Evolutionary conservation across 1,284 basidiomycete genomes (phyloP).

Genomic region (Cryptococcus sp.): DNA sequence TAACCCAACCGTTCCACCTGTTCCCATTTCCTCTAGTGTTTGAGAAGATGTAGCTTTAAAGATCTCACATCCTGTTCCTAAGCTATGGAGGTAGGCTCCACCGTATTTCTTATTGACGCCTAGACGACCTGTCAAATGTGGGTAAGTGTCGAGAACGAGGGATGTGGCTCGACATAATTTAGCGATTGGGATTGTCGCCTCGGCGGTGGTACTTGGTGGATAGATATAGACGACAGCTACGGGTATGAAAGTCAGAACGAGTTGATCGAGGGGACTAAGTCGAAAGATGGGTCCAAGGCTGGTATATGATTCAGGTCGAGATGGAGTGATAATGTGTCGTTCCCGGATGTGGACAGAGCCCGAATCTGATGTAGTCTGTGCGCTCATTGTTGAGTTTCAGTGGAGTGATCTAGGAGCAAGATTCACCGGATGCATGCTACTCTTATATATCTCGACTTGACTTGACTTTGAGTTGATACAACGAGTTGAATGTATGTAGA

Average conservation of each 20-base stretch:
- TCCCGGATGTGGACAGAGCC: no score
- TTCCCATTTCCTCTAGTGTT: not conserved
- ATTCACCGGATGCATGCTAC: no score
- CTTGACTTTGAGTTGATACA: no score
- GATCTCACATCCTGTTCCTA: slow-evolving; percentile 1
- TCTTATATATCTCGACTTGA: no score
- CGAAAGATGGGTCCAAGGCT: not conserved
- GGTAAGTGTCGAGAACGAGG: slow-evolving; percentile 19
- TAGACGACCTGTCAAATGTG: slow-evolving; percentile 23
- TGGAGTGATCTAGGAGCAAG: no score
- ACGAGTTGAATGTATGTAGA: no score
- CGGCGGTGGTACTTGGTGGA: not conserved
- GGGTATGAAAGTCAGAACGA: slow-evolving; percentile 14
- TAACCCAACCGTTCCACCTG: not conserved
- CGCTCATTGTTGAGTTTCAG: no score
- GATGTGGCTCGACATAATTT: slow-evolving; percentile 3
- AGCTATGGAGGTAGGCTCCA: not conserved
- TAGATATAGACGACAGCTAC: slow-evolving; percentile 21
- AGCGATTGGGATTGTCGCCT: not conserved
- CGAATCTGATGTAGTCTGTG: no score
- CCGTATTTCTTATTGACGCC: slow-evolving; percentile 3
- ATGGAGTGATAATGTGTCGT: no score
- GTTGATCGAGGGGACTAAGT: slow-evolving; percentile 19
- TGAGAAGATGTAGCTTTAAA: not conserved
- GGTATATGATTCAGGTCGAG: no score